Percentiles rank a stretch among this genome's conserved stretches.
phyloP scores from a whole-genome alignment of 345 rosid genomes.

The Acer negundo region DNA sequence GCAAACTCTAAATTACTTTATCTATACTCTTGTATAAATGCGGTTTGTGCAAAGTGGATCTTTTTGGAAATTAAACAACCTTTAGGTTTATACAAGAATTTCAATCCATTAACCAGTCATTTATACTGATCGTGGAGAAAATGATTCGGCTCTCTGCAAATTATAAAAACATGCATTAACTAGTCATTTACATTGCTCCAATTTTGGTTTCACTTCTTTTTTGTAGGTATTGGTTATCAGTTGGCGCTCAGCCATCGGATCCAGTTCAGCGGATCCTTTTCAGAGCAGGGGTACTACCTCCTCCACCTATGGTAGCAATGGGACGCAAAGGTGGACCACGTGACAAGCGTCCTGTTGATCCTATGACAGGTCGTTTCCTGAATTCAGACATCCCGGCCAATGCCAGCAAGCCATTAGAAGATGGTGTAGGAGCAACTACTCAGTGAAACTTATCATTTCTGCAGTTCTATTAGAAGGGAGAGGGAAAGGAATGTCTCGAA shows the following conservation, averaged over 20 bases:
- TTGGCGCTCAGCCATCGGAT: slow-evolving; percentile 78
- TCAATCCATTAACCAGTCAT: no score
- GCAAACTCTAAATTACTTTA: background rate
- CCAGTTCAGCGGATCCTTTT: slow-evolving; percentile 29
- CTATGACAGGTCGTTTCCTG: slow-evolving; percentile 69
- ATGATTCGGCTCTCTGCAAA: background rate
- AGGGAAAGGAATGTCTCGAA: no score
- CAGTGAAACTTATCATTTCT: background rate
- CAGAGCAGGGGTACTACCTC: slow-evolving; percentile 90
- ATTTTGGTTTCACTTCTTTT: background rate
- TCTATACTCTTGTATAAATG: background rate
- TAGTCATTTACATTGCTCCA: background rate
- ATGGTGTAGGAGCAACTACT: slow-evolving; percentile 1
- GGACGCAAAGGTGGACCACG: slow-evolving; percentile 72
- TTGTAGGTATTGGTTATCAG: slow-evolving; percentile 93
- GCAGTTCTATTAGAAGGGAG: background rate
- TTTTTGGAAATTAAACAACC: background rate
- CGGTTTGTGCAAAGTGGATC: background rate
- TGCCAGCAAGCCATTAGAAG: slow-evolving; percentile 22
- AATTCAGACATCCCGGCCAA: slow-evolving; percentile 36
- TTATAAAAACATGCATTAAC: background rate
- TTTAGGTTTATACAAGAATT: background rate
- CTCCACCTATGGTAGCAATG: slow-evolving; percentile 87
- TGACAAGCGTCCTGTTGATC: slow-evolving; percentile 74
- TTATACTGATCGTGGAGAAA: background rate